Evolutionary conservation across 2,329 filamentous ascomycete genomes (phyloP).

Genomic region (Cadophora sp.): DNA sequence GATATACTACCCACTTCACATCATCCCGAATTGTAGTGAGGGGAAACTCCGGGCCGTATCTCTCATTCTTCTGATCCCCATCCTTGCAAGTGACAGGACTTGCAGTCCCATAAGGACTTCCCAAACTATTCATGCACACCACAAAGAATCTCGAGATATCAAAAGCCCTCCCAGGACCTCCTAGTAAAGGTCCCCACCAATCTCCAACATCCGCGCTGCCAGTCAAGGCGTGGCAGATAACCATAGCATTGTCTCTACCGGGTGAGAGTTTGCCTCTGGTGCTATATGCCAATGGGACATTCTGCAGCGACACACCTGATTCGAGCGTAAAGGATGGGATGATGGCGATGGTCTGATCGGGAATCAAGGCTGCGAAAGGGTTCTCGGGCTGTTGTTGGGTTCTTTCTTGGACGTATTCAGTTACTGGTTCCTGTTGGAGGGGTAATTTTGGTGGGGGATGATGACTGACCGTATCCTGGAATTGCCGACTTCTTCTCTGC

Average conservation of each 20-base stretch:
- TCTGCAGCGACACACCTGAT: slow-evolving; percentile 82
- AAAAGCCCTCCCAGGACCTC: slow-evolving; percentile 75
- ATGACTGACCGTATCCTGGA: slow-evolving; percentile 41
- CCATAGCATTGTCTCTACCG: slow-evolving; percentile 70
- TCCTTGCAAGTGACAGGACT: slow-evolving; percentile 81
- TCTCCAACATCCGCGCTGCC: slow-evolving; percentile 85
- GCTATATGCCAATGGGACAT: slow-evolving; percentile 75
- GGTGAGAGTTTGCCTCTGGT: slow-evolving; percentile 67
- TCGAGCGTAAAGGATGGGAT: slow-evolving; percentile 92
- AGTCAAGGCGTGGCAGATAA: slow-evolving; percentile 84
- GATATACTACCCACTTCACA: slow-evolving; percentile 75
- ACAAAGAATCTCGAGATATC: slow-evolving; percentile 85
- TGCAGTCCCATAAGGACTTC: slow-evolving; percentile 86
- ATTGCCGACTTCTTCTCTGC: background rate
- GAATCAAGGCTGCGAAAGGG: slow-evolving; percentile 84
- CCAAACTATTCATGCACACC: slow-evolving; percentile 84
- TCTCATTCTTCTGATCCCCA: slow-evolving; percentile 67
- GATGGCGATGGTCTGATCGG: slow-evolving; percentile 85
- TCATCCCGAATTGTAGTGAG: slow-evolving; percentile 95
- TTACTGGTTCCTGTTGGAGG: slow-evolving; percentile 50
- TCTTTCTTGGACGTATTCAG: slow-evolving; percentile 58
- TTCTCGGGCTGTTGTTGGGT: slow-evolving; percentile 79
- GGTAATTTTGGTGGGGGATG: slow-evolving; percentile 18
- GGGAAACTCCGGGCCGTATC: slow-evolving; percentile 94
- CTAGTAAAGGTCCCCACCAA: slow-evolving; percentile 87